phyloP scores from a whole-genome alignment of 768 basidiomycete genomes.

The Russula olivacea region DNA sequence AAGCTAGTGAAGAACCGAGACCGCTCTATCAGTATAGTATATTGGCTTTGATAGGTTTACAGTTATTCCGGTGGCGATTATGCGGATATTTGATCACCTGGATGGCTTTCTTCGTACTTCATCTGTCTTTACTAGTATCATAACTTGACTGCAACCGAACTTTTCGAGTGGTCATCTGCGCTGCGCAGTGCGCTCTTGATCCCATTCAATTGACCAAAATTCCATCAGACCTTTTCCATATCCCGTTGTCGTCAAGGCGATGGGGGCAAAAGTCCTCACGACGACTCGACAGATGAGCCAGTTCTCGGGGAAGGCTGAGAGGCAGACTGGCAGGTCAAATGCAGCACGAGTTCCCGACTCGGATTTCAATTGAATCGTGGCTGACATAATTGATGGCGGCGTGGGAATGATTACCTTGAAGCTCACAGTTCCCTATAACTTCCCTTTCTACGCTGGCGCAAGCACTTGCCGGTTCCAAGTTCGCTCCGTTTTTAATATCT shows the following conservation, averaged over 20 bases:
- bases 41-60: not conserved
- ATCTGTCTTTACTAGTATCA: not conserved
- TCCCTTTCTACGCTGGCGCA: not conserved
- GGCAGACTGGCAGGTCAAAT: not conserved
- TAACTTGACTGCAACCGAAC: not conserved
- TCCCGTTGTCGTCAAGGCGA: slow-evolving; percentile 14
- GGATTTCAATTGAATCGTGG: not conserved
- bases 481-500: not conserved
- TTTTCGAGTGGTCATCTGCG: not conserved
- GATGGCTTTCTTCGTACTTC: not conserved
- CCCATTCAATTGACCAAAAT: not conserved
- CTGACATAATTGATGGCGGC: not conserved
- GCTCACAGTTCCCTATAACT: too few relatives aligned
- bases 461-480: not conserved
- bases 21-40: not conserved
- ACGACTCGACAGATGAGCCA: not conserved
- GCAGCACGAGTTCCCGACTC: too few relatives aligned
- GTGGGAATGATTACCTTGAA: not conserved
- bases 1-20: not conserved
- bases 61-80: not conserved
- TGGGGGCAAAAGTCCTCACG: not conserved
- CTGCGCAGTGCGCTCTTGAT: too few relatives aligned
- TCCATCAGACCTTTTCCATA: not conserved
- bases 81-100: not conserved
- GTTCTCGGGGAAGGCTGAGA: not conserved